Conservation (phyloP, 441 rosid species). For the Breynia disticha region DNA sequence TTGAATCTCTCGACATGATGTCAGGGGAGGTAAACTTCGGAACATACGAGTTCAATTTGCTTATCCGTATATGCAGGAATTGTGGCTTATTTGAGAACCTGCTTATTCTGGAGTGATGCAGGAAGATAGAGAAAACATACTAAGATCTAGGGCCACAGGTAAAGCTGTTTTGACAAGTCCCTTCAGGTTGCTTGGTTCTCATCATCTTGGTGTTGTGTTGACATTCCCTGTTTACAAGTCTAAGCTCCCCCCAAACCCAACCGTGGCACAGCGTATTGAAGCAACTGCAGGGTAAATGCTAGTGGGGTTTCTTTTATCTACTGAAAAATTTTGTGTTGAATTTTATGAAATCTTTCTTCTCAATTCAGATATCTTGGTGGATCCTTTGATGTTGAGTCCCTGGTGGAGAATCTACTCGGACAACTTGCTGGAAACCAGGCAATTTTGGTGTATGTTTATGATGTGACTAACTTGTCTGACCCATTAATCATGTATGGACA, state of each 20-base stretch:
- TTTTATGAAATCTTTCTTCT: not conserved
- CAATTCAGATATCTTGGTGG: constrained; percentile 85
- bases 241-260: constrained; percentile 57
- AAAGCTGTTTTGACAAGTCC: constrained; percentile 92
- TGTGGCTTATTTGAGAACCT: constrained; percentile 6
- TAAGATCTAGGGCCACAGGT: constrained; percentile 79
- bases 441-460: constrained; percentile 81
- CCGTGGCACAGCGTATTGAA: constrained; percentile 55
- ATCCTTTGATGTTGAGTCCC: constrained; percentile 95
- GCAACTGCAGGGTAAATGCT: constrained; percentile 73
- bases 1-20: constrained; percentile 96
- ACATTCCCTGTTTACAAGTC: constrained; percentile 94
- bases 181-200: constrained; percentile 72
- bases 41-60: not conserved
- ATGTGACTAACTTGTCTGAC: constrained; percentile 70
- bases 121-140: constrained; percentile 91
- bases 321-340: not conserved
- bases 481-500: constrained; percentile 85
- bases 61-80: not conserved
- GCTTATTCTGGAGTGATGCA: constrained; percentile 19
- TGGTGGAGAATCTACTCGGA: constrained; percentile 88
- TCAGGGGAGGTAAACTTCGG: constrained; percentile 72
- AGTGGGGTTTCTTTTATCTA: not conserved
- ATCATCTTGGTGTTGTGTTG: constrained; percentile 93
- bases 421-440: constrained; percentile 95